Conservation (phyloP, 306 rosid species). For the Vicia sativa region DNA sequence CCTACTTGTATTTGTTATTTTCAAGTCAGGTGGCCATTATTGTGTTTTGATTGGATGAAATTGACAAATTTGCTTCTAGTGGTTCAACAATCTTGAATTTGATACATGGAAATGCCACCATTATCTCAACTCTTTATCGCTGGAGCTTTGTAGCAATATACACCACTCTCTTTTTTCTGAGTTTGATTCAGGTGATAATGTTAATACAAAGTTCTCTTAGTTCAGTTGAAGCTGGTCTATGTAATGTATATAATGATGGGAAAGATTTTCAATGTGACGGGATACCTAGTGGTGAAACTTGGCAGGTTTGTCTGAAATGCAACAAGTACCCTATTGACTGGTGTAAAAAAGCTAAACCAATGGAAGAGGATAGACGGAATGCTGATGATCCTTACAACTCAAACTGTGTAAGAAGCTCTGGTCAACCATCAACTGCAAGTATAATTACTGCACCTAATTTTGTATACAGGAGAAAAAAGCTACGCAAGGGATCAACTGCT, state of each 20-base stretch:
- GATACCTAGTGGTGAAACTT: constrained; percentile 66
- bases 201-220: constrained; percentile 56
- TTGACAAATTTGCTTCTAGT: constrained; percentile 36
- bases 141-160: constrained; percentile 42
- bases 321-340: constrained; percentile 46
- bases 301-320: constrained; percentile 75
- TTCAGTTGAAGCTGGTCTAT: constrained; percentile 62
- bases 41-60: constrained; percentile 34
- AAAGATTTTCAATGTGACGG: constrained; percentile 53
- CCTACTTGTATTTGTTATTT: constrained; percentile 36
- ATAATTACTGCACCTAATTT: constrained; percentile 49
- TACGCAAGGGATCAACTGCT: constrained; percentile 40
- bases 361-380: constrained; percentile 48
- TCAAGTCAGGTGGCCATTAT: constrained; percentile 40
- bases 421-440: constrained; percentile 55
- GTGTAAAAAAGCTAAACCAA: constrained; percentile 55
- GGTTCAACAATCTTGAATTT: constrained; percentile 30
- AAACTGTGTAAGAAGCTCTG: constrained; percentile 44
- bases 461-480: constrained; percentile 77
- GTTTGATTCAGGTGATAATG: constrained; percentile 60
- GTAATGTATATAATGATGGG: constrained; percentile 52
- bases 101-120: constrained; percentile 17
- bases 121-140: constrained; percentile 31
- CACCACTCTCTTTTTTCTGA: constrained; percentile 8
- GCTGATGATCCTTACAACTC: constrained; percentile 50